Conservation (phyloP, 495 filamentous ascomycete genomes). For the Delitschia confertaspora region DNA sequence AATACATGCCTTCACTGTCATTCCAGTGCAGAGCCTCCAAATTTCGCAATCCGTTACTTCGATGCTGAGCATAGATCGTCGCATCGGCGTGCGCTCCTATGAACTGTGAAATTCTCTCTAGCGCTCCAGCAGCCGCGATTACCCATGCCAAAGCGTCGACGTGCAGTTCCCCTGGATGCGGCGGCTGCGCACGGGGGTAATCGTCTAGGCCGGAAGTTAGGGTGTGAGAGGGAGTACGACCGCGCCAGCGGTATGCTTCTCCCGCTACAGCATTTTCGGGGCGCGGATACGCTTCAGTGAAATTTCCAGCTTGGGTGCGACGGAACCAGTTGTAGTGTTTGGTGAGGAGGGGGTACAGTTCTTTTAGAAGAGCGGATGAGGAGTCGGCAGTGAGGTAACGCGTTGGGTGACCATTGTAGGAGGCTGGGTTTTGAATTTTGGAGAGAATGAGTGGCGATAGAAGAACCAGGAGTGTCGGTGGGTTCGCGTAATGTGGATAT, state of each 20-base stretch:
- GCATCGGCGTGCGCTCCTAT: conserved; percentile 66
- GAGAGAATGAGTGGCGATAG: conserved; percentile 49
- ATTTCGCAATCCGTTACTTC: conserved; percentile 75
- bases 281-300: conserved; percentile 80
- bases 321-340: conserved; percentile 91
- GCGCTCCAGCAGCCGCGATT: conserved; percentile 77
- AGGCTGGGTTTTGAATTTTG: conserved; percentile 58
- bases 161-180: conserved; percentile 93
- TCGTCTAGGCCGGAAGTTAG: conserved; percentile 91
- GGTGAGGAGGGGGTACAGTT: conserved; percentile 83
- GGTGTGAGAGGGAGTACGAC: conserved; percentile 72
- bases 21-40: conserved; percentile 92
- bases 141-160: conserved; percentile 93
- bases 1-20: conserved; percentile 68
- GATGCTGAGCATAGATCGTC: conserved; percentile 54
- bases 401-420: conserved; percentile 28
- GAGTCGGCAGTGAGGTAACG: conserved; percentile 57
- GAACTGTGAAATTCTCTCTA: conserved; percentile 64
- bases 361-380: conserved; percentile 61
- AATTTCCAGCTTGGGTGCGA: conserved; percentile 78
- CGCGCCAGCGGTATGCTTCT: conserved; percentile 94
- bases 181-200: conserved; percentile 87
- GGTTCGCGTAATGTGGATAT: conserved; percentile 96
- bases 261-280: conserved; percentile 70
- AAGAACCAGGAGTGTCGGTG: conserved; percentile 85